phyloP scores from a whole-genome alignment of 305 asterid species.

The Fraxinus velutina region DNA sequence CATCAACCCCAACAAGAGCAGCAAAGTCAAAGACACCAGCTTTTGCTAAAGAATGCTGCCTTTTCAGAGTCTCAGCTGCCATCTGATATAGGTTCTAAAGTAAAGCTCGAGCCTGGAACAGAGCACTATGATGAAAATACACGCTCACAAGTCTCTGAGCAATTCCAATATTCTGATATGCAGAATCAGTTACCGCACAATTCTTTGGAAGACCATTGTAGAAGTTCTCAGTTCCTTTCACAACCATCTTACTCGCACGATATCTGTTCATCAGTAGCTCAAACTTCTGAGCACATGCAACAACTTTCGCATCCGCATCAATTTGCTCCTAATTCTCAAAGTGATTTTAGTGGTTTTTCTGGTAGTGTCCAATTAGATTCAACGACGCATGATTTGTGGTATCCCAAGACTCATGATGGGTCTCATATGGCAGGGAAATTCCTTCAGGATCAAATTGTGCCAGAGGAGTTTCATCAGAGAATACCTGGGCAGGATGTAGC shows the following conservation, averaged over 20 bases:
- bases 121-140: conserved; percentile 44
- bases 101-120: conserved; percentile 50
- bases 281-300: conserved; percentile 61
- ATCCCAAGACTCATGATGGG: conserved; percentile 59
- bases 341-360: conserved; percentile 46
- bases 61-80: conserved; percentile 57
- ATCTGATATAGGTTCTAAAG: conserved; percentile 43
- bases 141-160: conserved; percentile 57
- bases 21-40: conserved; percentile 56
- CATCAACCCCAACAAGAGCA: conserved; percentile 57
- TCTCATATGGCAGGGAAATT: conserved; percentile 45
- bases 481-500: conserved; percentile 63
- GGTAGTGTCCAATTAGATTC: conserved; percentile 44
- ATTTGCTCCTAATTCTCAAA: conserved; percentile 45
- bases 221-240: conserved; percentile 51
- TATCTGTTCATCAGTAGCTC: conserved; percentile 45
- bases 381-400: conserved; percentile 50
- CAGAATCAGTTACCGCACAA: conserved; percentile 59
- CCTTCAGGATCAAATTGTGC: conserved; percentile 47
- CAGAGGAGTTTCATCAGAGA: conserved; percentile 59
- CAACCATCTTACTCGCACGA: conserved; percentile 47
- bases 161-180: conserved; percentile 55
- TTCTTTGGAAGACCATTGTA: conserved; percentile 49
- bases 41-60: conserved; percentile 44
- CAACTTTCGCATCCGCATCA: conserved; percentile 44